A percentile compares a stretch with the other conserved stretches of the same genome.
phyloP scores from a whole-genome alignment of 2,329 filamentous ascomycete genomes.

The Falciphora oryzae region DNA sequence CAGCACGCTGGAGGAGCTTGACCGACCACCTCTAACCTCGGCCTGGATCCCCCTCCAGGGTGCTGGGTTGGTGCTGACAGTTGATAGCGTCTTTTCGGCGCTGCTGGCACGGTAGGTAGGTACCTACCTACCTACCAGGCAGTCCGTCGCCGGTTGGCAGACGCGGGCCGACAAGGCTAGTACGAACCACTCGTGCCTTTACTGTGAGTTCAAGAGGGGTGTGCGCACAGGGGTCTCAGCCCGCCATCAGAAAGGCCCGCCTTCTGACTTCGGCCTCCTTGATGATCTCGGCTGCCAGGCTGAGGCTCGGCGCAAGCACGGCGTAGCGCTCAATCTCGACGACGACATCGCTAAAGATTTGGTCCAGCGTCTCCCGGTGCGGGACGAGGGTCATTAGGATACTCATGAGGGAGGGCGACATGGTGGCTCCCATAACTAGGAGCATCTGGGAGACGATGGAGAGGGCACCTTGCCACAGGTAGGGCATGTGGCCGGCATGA shows the following conservation, averaged over 20 bases:
- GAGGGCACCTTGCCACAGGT: conserved; percentile 78
- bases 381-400: conserved; percentile 56
- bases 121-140: neutral
- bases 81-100: neutral
- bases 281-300: conserved; percentile 72
- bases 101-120: neutral
- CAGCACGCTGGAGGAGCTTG: neutral
- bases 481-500: conserved; percentile 78
- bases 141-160: neutral
- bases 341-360: conserved; percentile 72
- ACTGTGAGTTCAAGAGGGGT: neutral
- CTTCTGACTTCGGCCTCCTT: conserved; percentile 71
- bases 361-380: conserved; percentile 58
- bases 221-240: neutral
- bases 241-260: conserved; percentile 47
- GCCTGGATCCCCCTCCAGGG: neutral
- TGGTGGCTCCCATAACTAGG: conserved; percentile 77
- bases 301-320: conserved; percentile 68
- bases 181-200: neutral
- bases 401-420: conserved; percentile 65
- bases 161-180: no score
- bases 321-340: conserved; percentile 70
- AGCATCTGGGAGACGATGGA: conserved; percentile 79
- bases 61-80: neutral
- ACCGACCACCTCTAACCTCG: neutral